Evolutionary conservation across 345 rosid genomes (phyloP).

Genomic region (Gossypioides kirkii): DNA sequence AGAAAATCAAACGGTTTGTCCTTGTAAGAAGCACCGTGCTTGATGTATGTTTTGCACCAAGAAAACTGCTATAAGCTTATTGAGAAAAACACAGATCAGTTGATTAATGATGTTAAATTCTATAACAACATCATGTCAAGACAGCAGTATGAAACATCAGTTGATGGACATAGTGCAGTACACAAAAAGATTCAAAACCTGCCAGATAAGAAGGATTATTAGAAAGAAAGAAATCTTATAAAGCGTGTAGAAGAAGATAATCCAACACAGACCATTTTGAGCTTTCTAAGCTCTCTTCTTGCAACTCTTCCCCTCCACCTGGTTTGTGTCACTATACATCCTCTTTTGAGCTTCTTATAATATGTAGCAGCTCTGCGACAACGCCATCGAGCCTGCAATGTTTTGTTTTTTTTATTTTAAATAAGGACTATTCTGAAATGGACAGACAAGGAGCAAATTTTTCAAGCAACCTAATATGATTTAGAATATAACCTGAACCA

Average conservation of each 20-base stretch:
- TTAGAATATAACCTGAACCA: constrained; percentile 47
- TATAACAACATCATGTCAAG: neutral
- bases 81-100: neutral
- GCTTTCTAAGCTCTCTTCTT: constrained; percentile 60
- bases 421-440: neutral
- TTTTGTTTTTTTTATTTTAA: neutral
- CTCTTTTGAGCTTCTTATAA: constrained; percentile 59
- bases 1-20: neutral
- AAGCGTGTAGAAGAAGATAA: constrained; percentile 2
- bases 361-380: constrained; percentile 48
- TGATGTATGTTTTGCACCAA: neutral
- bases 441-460: neutral
- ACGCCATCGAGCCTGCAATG: constrained; percentile 62
- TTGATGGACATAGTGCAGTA: neutral
- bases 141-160: neutral
- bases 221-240: neutral
- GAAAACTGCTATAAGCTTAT: neutral
- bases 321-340: constrained; percentile 54
- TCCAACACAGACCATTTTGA: constrained; percentile 55
- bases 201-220: neutral
- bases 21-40: neutral
- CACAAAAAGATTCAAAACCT: neutral
- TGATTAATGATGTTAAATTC: neutral
- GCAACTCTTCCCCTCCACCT: constrained; percentile 79
- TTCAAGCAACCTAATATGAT: neutral